phyloP scores from a whole-genome alignment of 768 basidiomycete genomes.

The Pisolithus sp. region DNA sequence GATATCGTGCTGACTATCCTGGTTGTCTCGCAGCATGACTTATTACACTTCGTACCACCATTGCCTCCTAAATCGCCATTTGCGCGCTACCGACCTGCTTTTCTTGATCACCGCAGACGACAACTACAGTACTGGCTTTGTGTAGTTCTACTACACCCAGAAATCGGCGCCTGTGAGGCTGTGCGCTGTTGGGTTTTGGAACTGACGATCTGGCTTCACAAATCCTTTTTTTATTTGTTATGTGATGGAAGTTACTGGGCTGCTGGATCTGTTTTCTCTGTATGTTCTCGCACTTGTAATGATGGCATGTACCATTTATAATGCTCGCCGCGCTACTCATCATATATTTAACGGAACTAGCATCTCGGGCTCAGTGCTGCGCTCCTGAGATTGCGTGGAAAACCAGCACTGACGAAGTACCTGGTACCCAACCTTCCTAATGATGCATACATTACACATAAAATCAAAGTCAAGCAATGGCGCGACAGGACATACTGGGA shows the following conservation, averaged over 20 bases:
- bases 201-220: conserved; percentile 14
- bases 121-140: conserved; percentile 63
- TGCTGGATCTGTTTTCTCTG: background rate
- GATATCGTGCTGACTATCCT: background rate
- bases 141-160: conserved; percentile 59
- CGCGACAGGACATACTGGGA: no score
- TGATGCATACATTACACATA: no score
- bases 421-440: no score
- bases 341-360: no score
- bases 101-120: conserved; percentile 57
- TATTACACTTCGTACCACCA: conserved; percentile 43
- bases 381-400: no score
- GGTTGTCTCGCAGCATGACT: conserved; percentile 30
- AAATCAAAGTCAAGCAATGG: no score
- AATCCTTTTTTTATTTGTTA: background rate
- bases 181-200: conserved; percentile 60
- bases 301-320: no score
- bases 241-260: background rate
- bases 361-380: no score
- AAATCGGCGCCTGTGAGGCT: conserved; percentile 55
- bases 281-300: background rate
- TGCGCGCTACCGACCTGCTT: conserved; percentile 58
- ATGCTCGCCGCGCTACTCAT: no score
- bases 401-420: no score
- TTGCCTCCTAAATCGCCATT: conserved; percentile 68